These are phyloP conservation scores for Ceratobasidium sp. DNA, from an alignment of 1,284 basidiomycete genomes.

Conservation along the genomic window DNA sequence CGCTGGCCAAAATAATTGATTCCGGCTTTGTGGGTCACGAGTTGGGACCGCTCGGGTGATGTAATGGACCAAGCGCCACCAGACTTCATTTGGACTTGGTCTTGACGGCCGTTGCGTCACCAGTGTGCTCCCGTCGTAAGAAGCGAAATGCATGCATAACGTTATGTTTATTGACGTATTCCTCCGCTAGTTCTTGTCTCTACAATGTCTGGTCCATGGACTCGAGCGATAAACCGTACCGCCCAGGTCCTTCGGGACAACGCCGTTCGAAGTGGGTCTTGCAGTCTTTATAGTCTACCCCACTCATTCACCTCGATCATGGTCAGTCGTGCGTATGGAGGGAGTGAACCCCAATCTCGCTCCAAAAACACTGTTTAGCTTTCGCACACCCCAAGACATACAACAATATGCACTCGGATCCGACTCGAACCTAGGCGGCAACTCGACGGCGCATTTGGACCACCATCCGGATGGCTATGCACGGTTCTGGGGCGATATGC, in stretches of 20 bases:
- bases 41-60: not conserved
- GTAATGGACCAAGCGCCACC: not conserved
- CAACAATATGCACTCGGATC: slow-evolving; percentile 73
- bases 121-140: too few relatives aligned
- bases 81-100: too few relatives aligned
- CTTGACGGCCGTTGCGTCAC: too few relatives aligned
- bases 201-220: slow-evolving; percentile 32
- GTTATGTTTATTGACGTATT: too few relatives aligned
- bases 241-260: slow-evolving; percentile 33
- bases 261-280: slow-evolving; percentile 18
- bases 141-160: too few relatives aligned
- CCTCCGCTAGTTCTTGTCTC: too few relatives aligned
- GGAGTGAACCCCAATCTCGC: slow-evolving; percentile 66
- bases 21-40: slow-evolving; percentile 38
- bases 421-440: slow-evolving; percentile 84
- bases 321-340: slow-evolving; percentile 58
- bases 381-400: slow-evolving; percentile 65
- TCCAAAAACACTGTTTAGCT: slow-evolving; percentile 66
- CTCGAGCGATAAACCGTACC: slow-evolving; percentile 31
- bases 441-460: slow-evolving; percentile 72
- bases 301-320: not conserved
- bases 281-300: not conserved
- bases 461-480: slow-evolving; percentile 65
- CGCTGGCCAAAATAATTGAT: slow-evolving; percentile 30
- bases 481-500: slow-evolving; percentile 77